These are phyloP conservation scores for Fusarium sp. DNA, from an alignment of 2,329 filamentous ascomycete genomes.

Conservation along the genomic window DNA sequence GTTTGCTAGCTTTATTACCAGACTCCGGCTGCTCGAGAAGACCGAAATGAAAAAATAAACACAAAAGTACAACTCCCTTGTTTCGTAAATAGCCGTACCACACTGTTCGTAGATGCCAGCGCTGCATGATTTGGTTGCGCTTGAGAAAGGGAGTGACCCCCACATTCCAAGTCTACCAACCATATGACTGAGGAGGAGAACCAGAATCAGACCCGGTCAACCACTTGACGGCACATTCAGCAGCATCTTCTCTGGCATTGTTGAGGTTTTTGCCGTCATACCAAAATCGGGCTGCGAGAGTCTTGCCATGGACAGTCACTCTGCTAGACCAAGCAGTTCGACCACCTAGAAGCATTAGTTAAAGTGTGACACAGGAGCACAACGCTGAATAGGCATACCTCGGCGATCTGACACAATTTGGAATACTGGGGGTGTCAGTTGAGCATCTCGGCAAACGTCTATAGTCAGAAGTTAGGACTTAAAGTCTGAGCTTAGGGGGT, in stretches of 20 bases:
- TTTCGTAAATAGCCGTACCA: constrained; percentile 1
- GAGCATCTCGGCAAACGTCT: constrained; percentile 71
- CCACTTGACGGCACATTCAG: constrained; percentile 79
- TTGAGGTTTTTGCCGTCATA: constrained; percentile 90
- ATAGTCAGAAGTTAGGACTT: constrained; percentile 25
- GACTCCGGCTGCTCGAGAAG: constrained; percentile 42
- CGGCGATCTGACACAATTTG: constrained; percentile 81
- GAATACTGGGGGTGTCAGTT: constrained; percentile 70
- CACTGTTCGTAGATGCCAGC: background rate
- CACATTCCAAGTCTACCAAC: constrained; percentile 33
- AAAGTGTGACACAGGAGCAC: background rate
- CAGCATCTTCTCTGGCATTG: constrained; percentile 92
- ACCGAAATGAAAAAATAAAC: constrained; percentile 12
- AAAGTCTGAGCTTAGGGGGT: background rate
- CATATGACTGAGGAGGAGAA: constrained; percentile 47
- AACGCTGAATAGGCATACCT: constrained; percentile 63
- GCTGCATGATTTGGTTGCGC: constrained; percentile 9
- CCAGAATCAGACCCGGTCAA: constrained; percentile 58
- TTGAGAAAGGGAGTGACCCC: constrained; percentile 16
- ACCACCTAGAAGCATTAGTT: constrained; percentile 69
- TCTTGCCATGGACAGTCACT: constrained; percentile 77
- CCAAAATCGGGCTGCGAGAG: constrained; percentile 84
- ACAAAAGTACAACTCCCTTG: constrained; percentile 21
- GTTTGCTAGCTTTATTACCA: constrained; percentile 34
- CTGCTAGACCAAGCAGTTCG: constrained; percentile 91